Percentiles rank a stretch among this genome's conserved stretches.
phyloP scores from a whole-genome alignment of 306 rosid genomes.

The Erythrophleum fordii region DNA sequence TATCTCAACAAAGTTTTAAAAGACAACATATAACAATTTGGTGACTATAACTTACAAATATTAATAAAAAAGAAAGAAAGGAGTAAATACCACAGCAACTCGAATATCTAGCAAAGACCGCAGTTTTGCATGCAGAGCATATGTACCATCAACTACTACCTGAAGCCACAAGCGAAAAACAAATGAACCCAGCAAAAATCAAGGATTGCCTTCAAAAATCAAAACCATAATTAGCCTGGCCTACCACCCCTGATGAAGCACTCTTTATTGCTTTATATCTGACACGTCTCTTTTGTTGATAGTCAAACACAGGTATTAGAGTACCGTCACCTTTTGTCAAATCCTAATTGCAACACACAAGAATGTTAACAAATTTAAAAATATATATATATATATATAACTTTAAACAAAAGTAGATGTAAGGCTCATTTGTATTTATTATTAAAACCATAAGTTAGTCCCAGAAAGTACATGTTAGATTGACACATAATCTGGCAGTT shows the following conservation, averaged over 20 bases:
- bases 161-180: constrained; percentile 42
- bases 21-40: constrained; percentile 6
- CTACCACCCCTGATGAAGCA: constrained; percentile 90
- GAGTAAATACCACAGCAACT: constrained; percentile 85
- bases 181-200: constrained; percentile 12
- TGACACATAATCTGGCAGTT: constrained; percentile 14
- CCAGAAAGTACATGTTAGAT: constrained; percentile 14
- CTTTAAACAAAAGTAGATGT: constrained; percentile 18
- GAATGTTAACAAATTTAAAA: constrained; percentile 22
- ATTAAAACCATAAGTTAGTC: constrained; percentile 29
- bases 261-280: constrained; percentile 80
- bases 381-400: not conserved
- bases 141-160: constrained; percentile 98
- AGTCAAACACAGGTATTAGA: constrained; percentile 80
- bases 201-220: constrained; percentile 17
- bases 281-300: constrained; percentile 80
- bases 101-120: constrained; percentile 98
- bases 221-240: constrained; percentile 40
- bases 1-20: constrained; percentile 29
- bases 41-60: constrained; percentile 3
- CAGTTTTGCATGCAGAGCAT: constrained; percentile 93
- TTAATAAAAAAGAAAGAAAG: not conserved
- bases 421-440: constrained; percentile 29
- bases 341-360: constrained; percentile 61
- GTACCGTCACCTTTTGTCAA: constrained; percentile 87